These are phyloP conservation scores for Schizophyllum commune DNA, from an alignment of 1,284 basidiomycete species.

Conservation along the genomic window DNA sequence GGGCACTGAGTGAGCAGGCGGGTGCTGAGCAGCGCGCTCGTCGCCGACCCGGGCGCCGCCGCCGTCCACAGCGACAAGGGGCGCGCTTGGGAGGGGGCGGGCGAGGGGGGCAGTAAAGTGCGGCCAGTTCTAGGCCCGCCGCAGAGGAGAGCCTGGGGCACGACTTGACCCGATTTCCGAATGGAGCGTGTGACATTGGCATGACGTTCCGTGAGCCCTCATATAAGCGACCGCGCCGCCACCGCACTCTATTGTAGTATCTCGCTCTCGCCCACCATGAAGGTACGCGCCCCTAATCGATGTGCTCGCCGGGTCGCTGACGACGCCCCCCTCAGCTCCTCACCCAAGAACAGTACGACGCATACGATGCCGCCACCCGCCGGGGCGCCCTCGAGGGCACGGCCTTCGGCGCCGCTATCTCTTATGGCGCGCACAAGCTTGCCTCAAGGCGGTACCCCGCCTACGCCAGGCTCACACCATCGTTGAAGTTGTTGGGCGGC, in stretches of 20 bases:
- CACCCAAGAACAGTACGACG: constrained; percentile 38
- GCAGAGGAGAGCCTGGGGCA: background rate
- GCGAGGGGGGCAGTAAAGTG: background rate
- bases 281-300: background rate
- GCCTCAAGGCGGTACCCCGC: constrained; percentile 48
- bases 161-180: background rate
- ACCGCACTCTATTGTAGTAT: background rate
- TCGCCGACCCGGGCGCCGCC: background rate
- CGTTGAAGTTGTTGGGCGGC: constrained; percentile 70
- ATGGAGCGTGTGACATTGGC: background rate
- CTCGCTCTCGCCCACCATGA: background rate
- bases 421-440: constrained; percentile 51
- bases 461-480: constrained; percentile 65
- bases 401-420: constrained; percentile 40
- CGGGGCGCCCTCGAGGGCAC: constrained; percentile 62
- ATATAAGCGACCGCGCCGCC: background rate
- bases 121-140: background rate
- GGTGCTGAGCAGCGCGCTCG: background rate
- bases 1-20: background rate
- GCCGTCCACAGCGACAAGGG: background rate
- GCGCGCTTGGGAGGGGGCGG: too few species aligned
- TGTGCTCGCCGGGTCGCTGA: background rate
- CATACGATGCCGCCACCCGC: constrained; percentile 46
- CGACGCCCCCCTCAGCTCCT: constrained; percentile 24
- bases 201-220: background rate